These are phyloP conservation scores for Aspergillus texensis DNA, from an alignment of 2,329 filamentous ascomycete genomes.

Conservation along the genomic window DNA sequence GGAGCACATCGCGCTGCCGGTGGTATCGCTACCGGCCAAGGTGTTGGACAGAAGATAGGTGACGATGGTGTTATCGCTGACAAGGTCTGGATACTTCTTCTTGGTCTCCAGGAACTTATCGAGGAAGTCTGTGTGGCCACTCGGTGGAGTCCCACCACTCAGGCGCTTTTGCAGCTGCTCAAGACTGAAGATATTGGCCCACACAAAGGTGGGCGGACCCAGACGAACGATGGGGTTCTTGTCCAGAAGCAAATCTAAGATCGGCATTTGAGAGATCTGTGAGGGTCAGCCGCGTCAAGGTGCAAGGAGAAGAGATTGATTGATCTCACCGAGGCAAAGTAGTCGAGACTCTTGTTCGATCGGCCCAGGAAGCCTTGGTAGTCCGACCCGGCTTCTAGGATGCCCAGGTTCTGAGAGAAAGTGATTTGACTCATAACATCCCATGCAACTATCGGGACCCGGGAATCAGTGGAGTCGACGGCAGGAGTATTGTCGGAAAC, in stretches of 20 bases:
- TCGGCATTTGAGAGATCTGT: conserved; percentile 27
- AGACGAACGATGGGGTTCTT: conserved; percentile 27
- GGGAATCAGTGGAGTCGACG: background rate
- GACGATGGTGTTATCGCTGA: conserved; percentile 31
- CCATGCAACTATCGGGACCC: background rate
- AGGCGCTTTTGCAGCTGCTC: background rate
- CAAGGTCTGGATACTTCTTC: conserved; percentile 23
- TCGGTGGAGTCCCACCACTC: background rate
- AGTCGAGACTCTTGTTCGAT: conserved; percentile 30
- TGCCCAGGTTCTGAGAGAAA: background rate
- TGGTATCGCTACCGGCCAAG: conserved; percentile 40
- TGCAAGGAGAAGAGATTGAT: no score
- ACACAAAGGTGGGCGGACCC: conserved; percentile 21
- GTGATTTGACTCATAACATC: background rate
- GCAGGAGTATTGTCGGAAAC: background rate
- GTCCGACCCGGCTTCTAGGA: background rate
- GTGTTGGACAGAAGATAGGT: conserved; percentile 33
- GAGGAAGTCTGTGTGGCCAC: conserved; percentile 21
- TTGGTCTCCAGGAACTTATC: conserved; percentile 34
- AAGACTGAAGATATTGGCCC: background rate
- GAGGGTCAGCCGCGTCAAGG: background rate
- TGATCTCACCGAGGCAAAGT: conserved; percentile 22
- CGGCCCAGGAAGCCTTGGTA: conserved; percentile 15
- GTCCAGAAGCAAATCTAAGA: conserved; percentile 23
- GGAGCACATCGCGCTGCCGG: conserved; percentile 34